Conservation (phyloP, 768 basidiomycete genomes). For the Dioszegia aurantiaca region DNA sequence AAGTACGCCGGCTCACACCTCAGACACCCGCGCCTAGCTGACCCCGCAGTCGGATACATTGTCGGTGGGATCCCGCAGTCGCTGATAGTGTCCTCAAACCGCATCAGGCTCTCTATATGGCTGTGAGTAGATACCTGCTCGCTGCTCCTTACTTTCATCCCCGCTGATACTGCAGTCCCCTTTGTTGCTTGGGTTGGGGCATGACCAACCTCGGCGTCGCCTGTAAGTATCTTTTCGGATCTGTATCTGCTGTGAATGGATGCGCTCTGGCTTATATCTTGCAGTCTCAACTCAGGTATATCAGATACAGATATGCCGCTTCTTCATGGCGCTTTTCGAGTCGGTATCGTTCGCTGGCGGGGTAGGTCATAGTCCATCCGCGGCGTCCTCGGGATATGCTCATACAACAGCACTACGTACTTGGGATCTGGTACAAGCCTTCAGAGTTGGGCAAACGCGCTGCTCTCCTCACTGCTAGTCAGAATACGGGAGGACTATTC, state of each 20-base stretch:
- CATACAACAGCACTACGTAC: conserved; percentile 58
- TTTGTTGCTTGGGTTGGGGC: conserved; percentile 14
- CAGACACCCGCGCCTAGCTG: conserved; percentile 55
- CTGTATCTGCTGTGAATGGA: neutral
- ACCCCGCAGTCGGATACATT: conserved; percentile 72
- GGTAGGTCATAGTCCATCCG: conserved; percentile 48
- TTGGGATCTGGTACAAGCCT: conserved; percentile 72
- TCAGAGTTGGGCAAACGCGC: conserved; percentile 70
- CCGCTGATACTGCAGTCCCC: conserved; percentile 1
- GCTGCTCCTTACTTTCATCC: neutral
- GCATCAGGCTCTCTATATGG: conserved; percentile 64
- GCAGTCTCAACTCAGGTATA: conserved; percentile 21
- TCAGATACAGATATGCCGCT: conserved; percentile 63
- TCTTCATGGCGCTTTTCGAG: conserved; percentile 70
- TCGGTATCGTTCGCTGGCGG: conserved; percentile 61
- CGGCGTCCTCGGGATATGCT: conserved; percentile 54
- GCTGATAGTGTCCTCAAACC: conserved; percentile 25
- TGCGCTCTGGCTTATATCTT: too few relatives aligned
- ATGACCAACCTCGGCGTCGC: conserved; percentile 10
- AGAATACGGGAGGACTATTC: conserved; percentile 35
- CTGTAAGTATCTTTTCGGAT: conserved; percentile 8
- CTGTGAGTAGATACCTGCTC: conserved; percentile 28
- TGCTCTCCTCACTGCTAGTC: conserved; percentile 59
- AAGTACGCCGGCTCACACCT: neutral
- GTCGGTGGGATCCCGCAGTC: conserved; percentile 54